Percentiles rank a stretch among this genome's conserved stretches.
These are phyloP conservation scores for Pseudocercospora crystallina DNA, from an alignment of 2,329 filamentous ascomycete genomes.

Conservation along the genomic window DNA sequence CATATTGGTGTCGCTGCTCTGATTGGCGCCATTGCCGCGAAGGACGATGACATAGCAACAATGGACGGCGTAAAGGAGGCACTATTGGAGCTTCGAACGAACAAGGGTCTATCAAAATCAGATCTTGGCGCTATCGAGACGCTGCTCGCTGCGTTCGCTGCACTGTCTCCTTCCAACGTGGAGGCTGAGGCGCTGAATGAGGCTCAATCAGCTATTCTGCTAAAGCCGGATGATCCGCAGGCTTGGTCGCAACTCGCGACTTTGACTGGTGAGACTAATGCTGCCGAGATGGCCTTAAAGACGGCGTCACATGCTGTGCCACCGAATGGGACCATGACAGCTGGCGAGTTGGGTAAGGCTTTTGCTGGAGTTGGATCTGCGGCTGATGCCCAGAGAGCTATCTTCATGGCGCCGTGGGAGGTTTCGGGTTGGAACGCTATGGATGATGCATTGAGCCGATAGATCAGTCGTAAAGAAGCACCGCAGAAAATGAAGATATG, in stretches of 20 bases:
- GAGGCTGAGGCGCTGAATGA: slow-evolving; percentile 59
- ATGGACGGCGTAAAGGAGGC: slow-evolving; percentile 78
- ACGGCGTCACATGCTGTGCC: slow-evolving; percentile 75
- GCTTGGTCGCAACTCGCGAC: slow-evolving; percentile 78
- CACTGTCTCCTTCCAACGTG: slow-evolving; percentile 50
- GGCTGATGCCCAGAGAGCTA: slow-evolving; percentile 72
- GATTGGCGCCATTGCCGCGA: slow-evolving; percentile 77
- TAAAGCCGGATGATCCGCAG: slow-evolving; percentile 74
- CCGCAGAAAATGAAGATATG: too few relatives aligned
- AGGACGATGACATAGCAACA: slow-evolving; percentile 77
- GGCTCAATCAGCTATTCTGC: slow-evolving; percentile 74
- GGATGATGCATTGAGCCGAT: slow-evolving; percentile 13
- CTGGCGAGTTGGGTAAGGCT: slow-evolving; percentile 68
- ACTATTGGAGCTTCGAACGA: slow-evolving; percentile 69
- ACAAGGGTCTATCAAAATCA: slow-evolving; percentile 58
- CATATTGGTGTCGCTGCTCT: slow-evolving; percentile 80
- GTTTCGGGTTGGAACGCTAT: slow-evolving; percentile 21
- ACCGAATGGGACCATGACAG: slow-evolving; percentile 66
- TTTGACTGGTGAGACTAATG: slow-evolving; percentile 53
- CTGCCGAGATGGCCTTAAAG: slow-evolving; percentile 75
- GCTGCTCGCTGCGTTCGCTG: slow-evolving; percentile 72
- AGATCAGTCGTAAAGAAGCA: too few relatives aligned
- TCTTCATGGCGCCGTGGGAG: slow-evolving; percentile 79
- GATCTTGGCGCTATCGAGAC: slow-evolving; percentile 71
- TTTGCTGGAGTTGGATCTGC: slow-evolving; percentile 71